Conservation (phyloP, 2,329 filamentous ascomycete genomes). For the Aspergillus tubingensis region DNA sequence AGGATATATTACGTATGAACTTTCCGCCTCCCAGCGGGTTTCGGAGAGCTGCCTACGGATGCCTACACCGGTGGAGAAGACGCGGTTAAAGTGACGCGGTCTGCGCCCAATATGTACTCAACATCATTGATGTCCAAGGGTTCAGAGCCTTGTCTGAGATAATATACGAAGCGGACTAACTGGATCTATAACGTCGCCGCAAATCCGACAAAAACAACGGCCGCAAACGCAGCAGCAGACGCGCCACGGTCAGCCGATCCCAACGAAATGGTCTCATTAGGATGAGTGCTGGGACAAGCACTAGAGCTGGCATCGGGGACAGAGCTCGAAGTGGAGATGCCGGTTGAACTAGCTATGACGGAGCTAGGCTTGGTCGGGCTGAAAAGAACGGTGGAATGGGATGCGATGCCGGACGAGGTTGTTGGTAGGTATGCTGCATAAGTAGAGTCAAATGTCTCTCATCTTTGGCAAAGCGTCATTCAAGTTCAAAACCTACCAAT, state of each 20-base stretch:
- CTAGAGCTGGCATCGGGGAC: constrained; percentile 21
- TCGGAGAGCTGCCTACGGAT: too few species aligned
- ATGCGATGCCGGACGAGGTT: constrained; percentile 25
- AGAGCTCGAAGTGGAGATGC: constrained; percentile 20
- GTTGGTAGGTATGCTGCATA: constrained; percentile 2
- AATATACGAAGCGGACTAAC: background rate
- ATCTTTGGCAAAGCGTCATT: background rate
- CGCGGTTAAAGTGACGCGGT: too few species aligned
- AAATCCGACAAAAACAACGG: constrained; percentile 45
- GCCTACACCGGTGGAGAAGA: too few species aligned
- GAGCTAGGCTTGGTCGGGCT: constrained; percentile 9
- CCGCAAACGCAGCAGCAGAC: constrained; percentile 40
- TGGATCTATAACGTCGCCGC: constrained; percentile 37
- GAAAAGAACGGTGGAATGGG: constrained; percentile 11
- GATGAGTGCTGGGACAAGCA: constrained; percentile 24
- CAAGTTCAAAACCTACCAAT: constrained; percentile 34
- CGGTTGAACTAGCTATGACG: constrained; percentile 27
- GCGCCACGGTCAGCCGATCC: constrained; percentile 36
- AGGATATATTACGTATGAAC: too few species aligned
- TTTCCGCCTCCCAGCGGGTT: too few species aligned
- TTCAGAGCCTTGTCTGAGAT: background rate
- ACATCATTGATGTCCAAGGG: too few species aligned
- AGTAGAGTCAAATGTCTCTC: background rate
- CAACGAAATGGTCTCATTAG: constrained; percentile 24
- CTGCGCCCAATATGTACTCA: too few species aligned